phyloP scores from a whole-genome alignment of 2,329 filamentous ascomycete genomes.

The Cladosporium austrohemisphaericum region DNA sequence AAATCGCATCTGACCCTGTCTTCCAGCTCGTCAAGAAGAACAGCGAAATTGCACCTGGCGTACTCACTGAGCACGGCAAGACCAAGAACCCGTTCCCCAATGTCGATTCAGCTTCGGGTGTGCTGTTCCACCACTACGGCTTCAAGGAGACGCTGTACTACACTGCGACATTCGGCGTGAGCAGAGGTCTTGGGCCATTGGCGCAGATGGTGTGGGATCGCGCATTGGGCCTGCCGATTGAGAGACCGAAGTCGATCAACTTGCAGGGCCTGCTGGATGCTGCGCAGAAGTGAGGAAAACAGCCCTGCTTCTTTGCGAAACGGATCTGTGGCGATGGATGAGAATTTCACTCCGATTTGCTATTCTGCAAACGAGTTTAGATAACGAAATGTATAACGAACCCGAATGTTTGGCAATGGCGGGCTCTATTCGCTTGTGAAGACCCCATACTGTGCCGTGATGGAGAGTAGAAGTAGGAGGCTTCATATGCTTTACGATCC shows the following conservation, averaged over 20 bases:
- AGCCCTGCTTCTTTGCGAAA: too few species aligned
- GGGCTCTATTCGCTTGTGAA: too few species aligned
- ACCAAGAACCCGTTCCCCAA: conserved; percentile 72
- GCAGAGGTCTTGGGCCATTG: conserved; percentile 73
- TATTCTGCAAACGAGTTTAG: background rate
- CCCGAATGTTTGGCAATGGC: too few species aligned
- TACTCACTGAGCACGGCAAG: conserved; percentile 92
- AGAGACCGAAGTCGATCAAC: conserved; percentile 97
- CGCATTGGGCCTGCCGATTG: conserved; percentile 88
- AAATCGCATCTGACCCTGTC: conserved; percentile 81
- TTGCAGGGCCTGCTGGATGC: conserved; percentile 75
- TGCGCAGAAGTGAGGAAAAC: conserved; percentile 31
- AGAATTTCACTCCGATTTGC: too few species aligned
- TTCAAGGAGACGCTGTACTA: conserved; percentile 98
- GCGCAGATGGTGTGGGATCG: conserved; percentile 96
- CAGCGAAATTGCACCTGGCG: conserved; percentile 82
- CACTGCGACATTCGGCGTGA: conserved; percentile 68
- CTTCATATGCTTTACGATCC: too few species aligned
- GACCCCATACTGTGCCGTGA: too few species aligned
- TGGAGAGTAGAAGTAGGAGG: too few species aligned
- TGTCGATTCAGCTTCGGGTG: conserved; percentile 87
- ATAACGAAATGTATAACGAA: background rate
- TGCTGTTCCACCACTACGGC: conserved; percentile 96
- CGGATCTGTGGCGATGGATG: too few species aligned
- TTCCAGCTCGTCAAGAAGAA: conserved; percentile 94